Evolutionary conservation across 2,329 filamentous ascomycete species (phyloP), one percentile per base, ranked within the genome.

Genomic region (Arthrocladium fulminans): DNA sequence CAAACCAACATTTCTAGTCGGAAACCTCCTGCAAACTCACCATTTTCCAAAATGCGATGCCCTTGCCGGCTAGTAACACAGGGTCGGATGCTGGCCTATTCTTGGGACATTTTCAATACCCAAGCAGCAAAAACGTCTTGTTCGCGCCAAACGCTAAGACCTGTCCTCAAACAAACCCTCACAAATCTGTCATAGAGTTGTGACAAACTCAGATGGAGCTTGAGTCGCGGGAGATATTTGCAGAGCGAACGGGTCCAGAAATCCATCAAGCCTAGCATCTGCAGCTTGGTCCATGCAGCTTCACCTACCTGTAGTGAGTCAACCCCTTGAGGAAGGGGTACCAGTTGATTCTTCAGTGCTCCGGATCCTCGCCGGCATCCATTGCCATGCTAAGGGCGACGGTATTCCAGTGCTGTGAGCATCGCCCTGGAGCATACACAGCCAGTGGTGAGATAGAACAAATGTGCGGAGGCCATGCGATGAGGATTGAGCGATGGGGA

Each of bases 111-210:
- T 3, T n/a, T 8, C 27, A n/a, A 45, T 32, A 30, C 27, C 24
- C 27, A 35, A 45, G 27, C 29, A 35, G 3, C 10, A 15, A 12
- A 8, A 19, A 24, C 7, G 5, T 10, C 12, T 39, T 23, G 44
- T 47, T 47, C 15, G 44, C 25, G 20, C 24, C 34, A 39, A 47
- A 47, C 32, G 34, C 32, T 38, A 27, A 3, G 24, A 23, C 13
- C 29, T 25, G 12, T 30, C 15, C 20, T 17, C 19, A 24, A 39
- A 38, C 2, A 25, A 23, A 30, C 13, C 24, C 15, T 40, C 6
- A 10, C 6, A 5, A 40, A 6, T 4, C 37, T n/a, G 8, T 15
- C 6, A 22, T 6, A 10, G 37, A 15, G 3, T 7, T 24, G n/a
- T 20, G 37, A 15, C 24, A 32, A 32, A 44, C 41, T 29, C 19